Evolutionary conservation across 805 yeast genomes (phyloP).

Genomic region (Schwanniomyces yamadae): DNA sequence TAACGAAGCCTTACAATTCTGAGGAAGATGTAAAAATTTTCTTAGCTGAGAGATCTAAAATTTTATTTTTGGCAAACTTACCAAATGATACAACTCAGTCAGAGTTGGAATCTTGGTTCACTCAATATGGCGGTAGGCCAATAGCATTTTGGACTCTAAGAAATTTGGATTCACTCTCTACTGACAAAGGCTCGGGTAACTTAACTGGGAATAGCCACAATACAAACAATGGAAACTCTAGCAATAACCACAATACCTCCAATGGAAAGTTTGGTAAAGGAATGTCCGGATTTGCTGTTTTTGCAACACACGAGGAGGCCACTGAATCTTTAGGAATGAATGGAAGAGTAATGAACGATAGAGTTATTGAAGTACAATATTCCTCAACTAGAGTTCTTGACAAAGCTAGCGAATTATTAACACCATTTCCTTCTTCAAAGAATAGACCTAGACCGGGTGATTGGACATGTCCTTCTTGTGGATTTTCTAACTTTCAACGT

Average conservation of each 20-base stretch:
- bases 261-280: conserved; percentile 40
- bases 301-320: conserved; percentile 84
- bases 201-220: too few species aligned
- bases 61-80: conserved; percentile 75
- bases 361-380: conserved; percentile 81
- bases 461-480: conserved; percentile 97
- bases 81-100: conserved; percentile 87
- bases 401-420: conserved; percentile 74
- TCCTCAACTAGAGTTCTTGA: conserved; percentile 77
- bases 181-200: conserved; percentile 9
- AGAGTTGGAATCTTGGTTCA: conserved; percentile 88
- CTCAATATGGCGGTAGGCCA: conserved; percentile 82
- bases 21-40: conserved; percentile 71
- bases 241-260: conserved; percentile 4
- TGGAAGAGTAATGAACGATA: conserved; percentile 73
- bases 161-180: conserved; percentile 37
- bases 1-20: conserved; percentile 74
- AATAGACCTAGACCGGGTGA: conserved; percentile 95
- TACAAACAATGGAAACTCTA: neutral
- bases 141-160: conserved; percentile 86
- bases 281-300: conserved; percentile 79
- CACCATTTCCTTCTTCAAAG: conserved; percentile 81
- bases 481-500: conserved; percentile 91
- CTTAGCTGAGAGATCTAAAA: conserved; percentile 68
- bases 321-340: conserved; percentile 73